Conservation (phyloP, 2,329 filamentous ascomycete genomes). For the Tolypocladium endophyticum region DNA sequence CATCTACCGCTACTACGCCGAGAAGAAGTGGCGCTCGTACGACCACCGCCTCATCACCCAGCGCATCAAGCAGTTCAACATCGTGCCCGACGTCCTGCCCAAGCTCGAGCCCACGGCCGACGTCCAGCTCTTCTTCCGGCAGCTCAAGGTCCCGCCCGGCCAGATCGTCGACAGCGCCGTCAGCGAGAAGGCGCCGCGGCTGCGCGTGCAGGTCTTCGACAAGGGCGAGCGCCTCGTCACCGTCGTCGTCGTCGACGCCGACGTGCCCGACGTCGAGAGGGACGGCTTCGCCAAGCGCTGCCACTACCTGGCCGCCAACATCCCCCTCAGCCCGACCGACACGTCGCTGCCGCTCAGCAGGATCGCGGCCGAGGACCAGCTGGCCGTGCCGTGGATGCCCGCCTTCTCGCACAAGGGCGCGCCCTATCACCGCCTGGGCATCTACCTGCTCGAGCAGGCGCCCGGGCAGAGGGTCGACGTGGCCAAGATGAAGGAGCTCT, state of each 20-base stretch:
- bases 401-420: slow-evolving; percentile 82
- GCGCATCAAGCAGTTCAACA: slow-evolving; percentile 74
- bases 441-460: slow-evolving; percentile 76
- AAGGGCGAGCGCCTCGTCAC: slow-evolving; percentile 72
- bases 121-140: slow-evolving; percentile 71
- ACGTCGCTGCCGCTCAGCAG: slow-evolving; percentile 55
- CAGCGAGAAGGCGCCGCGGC: slow-evolving; percentile 62
- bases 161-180: slow-evolving; percentile 65
- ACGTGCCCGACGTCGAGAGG: slow-evolving; percentile 69
- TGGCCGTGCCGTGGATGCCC: slow-evolving; percentile 72
- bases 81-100: slow-evolving; percentile 81
- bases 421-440: slow-evolving; percentile 78
- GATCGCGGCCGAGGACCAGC: slow-evolving; percentile 49
- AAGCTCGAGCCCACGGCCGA: slow-evolving; percentile 68
- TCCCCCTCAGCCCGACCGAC: slow-evolving; percentile 40
- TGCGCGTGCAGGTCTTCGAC: slow-evolving; percentile 80
- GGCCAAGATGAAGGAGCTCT: slow-evolving; percentile 41
- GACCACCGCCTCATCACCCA: slow-evolving; percentile 71
- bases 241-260: slow-evolving; percentile 77
- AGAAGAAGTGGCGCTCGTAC: slow-evolving; percentile 79
- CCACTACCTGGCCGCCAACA: slow-evolving; percentile 72
- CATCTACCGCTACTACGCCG: slow-evolving; percentile 84
- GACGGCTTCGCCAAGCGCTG: slow-evolving; percentile 73
- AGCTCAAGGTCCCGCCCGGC: slow-evolving; percentile 61
- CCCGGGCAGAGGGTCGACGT: slow-evolving; percentile 48